These are phyloP conservation scores for Aethionema arabicum DNA, from an alignment of 345 rosid genomes.

Conservation along the genomic window DNA sequence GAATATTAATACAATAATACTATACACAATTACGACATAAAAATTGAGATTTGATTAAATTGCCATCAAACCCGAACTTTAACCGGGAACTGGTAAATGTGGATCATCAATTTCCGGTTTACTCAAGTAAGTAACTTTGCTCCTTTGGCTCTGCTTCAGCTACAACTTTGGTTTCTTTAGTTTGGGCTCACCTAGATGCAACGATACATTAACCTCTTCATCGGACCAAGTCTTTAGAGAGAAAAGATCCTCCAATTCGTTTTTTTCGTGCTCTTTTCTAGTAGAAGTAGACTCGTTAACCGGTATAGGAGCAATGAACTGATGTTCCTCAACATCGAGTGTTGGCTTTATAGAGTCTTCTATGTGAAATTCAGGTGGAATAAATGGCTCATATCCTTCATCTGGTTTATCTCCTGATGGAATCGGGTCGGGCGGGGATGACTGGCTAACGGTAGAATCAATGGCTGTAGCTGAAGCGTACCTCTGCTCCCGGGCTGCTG, in stretches of 20 bases:
- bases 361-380: conserved; percentile 45
- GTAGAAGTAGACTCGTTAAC: conserved; percentile 39
- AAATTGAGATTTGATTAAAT: not conserved
- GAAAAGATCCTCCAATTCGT: conserved; percentile 48
- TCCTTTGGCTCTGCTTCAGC: conserved; percentile 5
- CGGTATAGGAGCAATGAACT: conserved; percentile 60
- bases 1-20: conserved; percentile 26
- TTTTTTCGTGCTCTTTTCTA: conserved; percentile 30
- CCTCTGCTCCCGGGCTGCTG: conserved; percentile 64
- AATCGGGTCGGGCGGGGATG: conserved; percentile 55
- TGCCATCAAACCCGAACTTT: conserved; percentile 19
- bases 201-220: conserved; percentile 58
- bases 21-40: conserved; percentile 27
- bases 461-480: conserved; percentile 62
- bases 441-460: conserved; percentile 69
- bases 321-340: conserved; percentile 53
- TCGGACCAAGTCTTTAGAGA: conserved; percentile 49
- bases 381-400: conserved; percentile 55
- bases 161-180: conserved; percentile 39
- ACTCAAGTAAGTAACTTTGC: not conserved
- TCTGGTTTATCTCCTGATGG: conserved; percentile 48
- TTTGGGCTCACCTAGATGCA: conserved; percentile 67
- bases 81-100: conserved; percentile 19
- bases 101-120: conserved; percentile 7
- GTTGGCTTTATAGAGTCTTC: conserved; percentile 46